Evolutionary conservation across 495 filamentous ascomycete genomes (phyloP), one percentile per base, ranked within the genome.

Genomic region (Recurvomyces mirabilis): DNA sequence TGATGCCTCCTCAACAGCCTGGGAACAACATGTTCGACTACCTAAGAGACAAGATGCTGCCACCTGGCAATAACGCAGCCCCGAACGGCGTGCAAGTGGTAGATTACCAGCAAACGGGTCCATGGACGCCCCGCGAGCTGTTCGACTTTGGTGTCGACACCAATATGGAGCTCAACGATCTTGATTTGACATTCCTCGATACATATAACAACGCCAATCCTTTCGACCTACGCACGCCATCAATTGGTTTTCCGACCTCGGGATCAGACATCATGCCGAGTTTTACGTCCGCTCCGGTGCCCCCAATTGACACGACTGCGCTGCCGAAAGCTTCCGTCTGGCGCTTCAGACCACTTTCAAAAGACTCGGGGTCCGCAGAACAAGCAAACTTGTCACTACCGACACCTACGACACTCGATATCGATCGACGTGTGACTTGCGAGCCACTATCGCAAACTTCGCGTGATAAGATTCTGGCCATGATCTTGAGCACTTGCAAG

Each of bases 151-250:
- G 69, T 37, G 65, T 74, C 5, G 64, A 75, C 35, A 61, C 67
- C 26, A 69, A 72, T 45, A 64, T 79, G 13, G 73, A 78, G 25
- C 61, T 80, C 13, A 77, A 73, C 19, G 75, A 78, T 15, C 60
- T 74, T 4, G 78, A 82, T 46, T 73, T 79, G 46, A 66, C 67
- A 0, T 59, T 77, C 12, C 65, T 82, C 1, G 68, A 75, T 31
- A 62, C 69, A 37, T 78, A 75, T 60, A 77, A 78, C 52, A 55
- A 61, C 20, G 41, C 66, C 13, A 68, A 69, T 31, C 55, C 62
- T 5, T 51, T 64, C 32, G 49, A 59, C n/a, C 41, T 56, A 19
- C 42, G 51, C 3, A 54, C 51, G 10, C 51, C 51, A 1, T 45
- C 39, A 23, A 54, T 54, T 22, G 51, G 51, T 40, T 54, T 49